phyloP scores from a whole-genome alignment of 768 basidiomycete genomes.

The Podaxis sp. region DNA sequence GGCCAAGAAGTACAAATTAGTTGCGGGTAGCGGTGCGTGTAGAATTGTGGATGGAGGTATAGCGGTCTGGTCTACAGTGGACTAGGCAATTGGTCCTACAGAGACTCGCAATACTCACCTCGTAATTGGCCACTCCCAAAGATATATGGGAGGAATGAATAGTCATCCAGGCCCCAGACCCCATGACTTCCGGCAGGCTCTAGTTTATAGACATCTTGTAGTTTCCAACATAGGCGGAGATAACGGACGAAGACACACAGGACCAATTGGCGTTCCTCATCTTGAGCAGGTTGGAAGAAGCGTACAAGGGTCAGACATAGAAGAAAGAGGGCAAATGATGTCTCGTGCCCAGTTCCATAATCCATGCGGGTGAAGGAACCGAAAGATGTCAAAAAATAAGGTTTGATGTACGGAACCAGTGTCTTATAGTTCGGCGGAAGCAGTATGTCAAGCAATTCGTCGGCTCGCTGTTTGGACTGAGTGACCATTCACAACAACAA shows the following conservation, averaged over 20 bases:
- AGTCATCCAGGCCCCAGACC: constrained; percentile 97
- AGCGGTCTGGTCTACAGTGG: constrained; percentile 52
- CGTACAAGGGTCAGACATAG: constrained; percentile 69
- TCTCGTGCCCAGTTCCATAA: constrained; percentile 96
- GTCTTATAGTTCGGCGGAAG: constrained; percentile 42
- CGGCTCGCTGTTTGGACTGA: constrained; percentile 44
- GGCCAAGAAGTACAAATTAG: constrained; percentile 80
- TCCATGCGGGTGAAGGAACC: constrained; percentile 91
- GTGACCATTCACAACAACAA: constrained; percentile 13
- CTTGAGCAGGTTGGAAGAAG: constrained; percentile 53
- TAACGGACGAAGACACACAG: constrained; percentile 77
- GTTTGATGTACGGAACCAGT: constrained; percentile 64
- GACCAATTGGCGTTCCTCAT: constrained; percentile 60
- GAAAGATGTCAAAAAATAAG: constrained; percentile 81
- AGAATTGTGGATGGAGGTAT: constrained; percentile 68
- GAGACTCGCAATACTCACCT: constrained; percentile 40
- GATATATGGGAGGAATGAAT: constrained; percentile 82
- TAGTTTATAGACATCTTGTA: constrained; percentile 86
- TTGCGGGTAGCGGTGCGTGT: constrained; percentile 50
- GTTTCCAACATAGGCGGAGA: constrained; percentile 74
- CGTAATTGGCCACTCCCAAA: constrained; percentile 89
- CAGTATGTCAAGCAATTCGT: constrained; percentile 45
- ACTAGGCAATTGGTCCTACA: constrained; percentile 10
- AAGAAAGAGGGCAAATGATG: constrained; percentile 81
- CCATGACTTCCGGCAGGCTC: constrained; percentile 98